These are phyloP conservation scores for Kwoniella heveanensis DNA, from an alignment of 768 basidiomycete species.

Conservation along the genomic window DNA sequence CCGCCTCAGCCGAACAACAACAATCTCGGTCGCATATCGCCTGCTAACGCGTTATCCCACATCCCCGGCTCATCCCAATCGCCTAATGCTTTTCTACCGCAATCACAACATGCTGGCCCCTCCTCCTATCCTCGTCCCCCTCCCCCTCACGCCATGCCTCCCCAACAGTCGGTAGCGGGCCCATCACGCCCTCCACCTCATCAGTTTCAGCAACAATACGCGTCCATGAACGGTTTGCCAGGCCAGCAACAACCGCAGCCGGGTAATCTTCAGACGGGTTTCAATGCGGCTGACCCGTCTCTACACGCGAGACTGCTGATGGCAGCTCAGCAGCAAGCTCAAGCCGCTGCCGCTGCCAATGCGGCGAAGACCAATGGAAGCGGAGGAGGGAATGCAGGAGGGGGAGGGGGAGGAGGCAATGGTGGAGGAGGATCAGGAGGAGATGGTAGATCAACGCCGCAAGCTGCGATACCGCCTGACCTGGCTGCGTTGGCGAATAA, in stretches of 20 bases:
- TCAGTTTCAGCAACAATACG: slow-evolving; percentile 23
- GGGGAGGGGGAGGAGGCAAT: background rate
- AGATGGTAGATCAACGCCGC: background rate
- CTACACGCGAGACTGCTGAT: slow-evolving; percentile 16
- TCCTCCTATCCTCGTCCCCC: slow-evolving; percentile 19
- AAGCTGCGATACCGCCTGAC: slow-evolving; percentile 13
- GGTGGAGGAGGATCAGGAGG: background rate
- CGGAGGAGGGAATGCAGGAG: background rate
- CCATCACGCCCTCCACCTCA: slow-evolving; percentile 22
- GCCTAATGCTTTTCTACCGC: slow-evolving; percentile 8
- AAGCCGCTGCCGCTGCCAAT: slow-evolving; percentile 22
- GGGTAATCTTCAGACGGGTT: background rate
- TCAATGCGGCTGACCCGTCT: slow-evolving; percentile 10
- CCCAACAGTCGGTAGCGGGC: slow-evolving; percentile 19
- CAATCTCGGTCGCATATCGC: slow-evolving; percentile 19
- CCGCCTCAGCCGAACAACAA: slow-evolving; percentile 4
- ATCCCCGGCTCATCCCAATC: slow-evolving; percentile 6
- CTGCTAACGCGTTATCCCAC: slow-evolving; percentile 4
- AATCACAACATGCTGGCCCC: slow-evolving; percentile 12
- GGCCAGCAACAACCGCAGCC: slow-evolving; percentile 15
- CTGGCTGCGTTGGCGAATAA: slow-evolving; percentile 30
- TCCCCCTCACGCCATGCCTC: slow-evolving; percentile 12
- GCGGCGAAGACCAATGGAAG: slow-evolving; percentile 1
- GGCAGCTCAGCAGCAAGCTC: slow-evolving; percentile 27
- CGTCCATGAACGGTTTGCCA: slow-evolving; percentile 13